Evolutionary conservation across 805 yeast species (phyloP), one percentile per base, ranked within the genome.

Genomic region (Cyberlindnera maritima): DNA sequence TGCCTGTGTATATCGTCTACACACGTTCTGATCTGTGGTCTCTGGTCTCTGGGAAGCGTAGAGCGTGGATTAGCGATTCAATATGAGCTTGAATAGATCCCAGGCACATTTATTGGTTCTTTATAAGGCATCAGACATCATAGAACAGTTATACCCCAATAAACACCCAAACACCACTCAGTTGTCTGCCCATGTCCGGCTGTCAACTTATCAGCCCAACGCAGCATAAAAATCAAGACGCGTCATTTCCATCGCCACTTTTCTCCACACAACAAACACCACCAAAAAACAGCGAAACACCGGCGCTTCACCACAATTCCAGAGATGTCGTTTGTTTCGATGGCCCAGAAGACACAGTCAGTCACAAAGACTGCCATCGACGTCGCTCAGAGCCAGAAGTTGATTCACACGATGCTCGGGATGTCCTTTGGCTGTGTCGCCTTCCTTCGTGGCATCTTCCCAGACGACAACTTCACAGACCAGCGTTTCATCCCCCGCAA

Each of bases 351-450:
- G 33, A 38, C 46, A 3, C 18, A 19, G 3, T 26, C 36, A 10
- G 25, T 34, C 5, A 25, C 34, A 14, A 29, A 26, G 36, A 18
- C 31, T 5, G 53, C 48, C 14, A 56, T 69, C 20, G 62, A 69
- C 1, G 54, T 58, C 2, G 71, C 65, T 29, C 74, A 72, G 50
- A 72, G 79, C 23, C 75, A 72, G 44, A 71, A 70, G 53, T 59
- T 77, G 44, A 65, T 79, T 7, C 72, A 77, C 43, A 69, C 80
- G 2, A 67, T 79, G 62, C 52, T 80, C 15, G 61, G 70, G 0
- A 76, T 78, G 71, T 71, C 83, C 0, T 67, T 81, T 53, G 81
- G 85, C 2, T 79, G 85, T 54, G 64, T 81, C 23, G 74, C 82
- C 2, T 81, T 71, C 54, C 61, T 81, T 14, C 66, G 86, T 48